Percentiles rank a stretch among this genome's conserved stretches.
These are phyloP conservation scores for Picea sitchensis DNA, from an alignment of 75 land plant species.

Conservation along the genomic window DNA sequence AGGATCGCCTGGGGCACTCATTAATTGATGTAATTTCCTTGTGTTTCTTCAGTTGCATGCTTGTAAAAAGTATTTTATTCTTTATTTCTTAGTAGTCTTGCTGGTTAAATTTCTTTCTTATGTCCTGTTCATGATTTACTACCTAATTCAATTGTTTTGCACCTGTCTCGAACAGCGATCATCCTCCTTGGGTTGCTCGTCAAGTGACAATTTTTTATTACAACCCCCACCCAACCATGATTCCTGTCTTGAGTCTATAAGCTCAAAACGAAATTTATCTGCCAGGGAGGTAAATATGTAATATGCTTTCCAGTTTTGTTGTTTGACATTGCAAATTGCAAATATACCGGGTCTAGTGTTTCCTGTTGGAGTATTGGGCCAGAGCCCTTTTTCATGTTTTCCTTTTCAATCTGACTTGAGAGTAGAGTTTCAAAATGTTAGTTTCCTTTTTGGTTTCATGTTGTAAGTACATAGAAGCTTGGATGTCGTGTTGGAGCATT, in stretches of 20 bases:
- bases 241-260: not conserved
- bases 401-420: not conserved
- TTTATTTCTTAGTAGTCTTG: not conserved
- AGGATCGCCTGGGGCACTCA: not conserved
- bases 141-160: not conserved
- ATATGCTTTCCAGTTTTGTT: not conserved
- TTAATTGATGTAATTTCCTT: not conserved
- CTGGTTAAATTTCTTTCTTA: not conserved
- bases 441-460: not conserved
- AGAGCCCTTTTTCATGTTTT: too few relatives aligned
- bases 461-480: not conserved
- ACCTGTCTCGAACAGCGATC: not conserved
- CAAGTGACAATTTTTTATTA: conserved; percentile 4
- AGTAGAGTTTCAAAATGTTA: not conserved
- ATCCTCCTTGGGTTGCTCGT: not conserved
- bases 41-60: not conserved
- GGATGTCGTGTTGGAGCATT: not conserved
- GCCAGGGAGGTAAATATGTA: not conserved
- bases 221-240: not conserved
- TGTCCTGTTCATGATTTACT: not conserved
- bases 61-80: not conserved
- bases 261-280: not conserved
- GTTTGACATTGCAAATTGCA: not conserved
- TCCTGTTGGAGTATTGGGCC: not conserved
- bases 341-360: not conserved